Evolutionary conservation across 176 grass and related monocot species (phyloP).

Genomic region (Puya raimondii): DNA sequence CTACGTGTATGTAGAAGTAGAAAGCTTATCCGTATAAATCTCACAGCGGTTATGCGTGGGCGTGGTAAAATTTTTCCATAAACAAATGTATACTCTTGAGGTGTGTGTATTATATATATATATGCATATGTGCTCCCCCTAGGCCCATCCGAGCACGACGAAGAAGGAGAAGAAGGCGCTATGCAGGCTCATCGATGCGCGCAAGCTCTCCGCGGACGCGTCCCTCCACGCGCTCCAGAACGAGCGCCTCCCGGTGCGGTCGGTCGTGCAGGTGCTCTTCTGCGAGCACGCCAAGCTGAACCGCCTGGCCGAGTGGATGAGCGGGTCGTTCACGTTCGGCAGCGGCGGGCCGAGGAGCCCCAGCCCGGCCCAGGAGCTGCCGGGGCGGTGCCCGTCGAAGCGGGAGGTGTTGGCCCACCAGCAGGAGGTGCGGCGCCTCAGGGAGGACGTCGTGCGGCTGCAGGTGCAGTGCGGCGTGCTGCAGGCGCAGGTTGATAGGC

Average conservation of each 20-base stretch:
- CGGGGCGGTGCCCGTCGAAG: slow-evolving; percentile 72
- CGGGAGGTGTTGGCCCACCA: slow-evolving; percentile 70
- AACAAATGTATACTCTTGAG: background rate
- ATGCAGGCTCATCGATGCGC: slow-evolving; percentile 67
- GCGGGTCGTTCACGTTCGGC: slow-evolving; percentile 40
- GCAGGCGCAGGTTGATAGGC: slow-evolving; percentile 69
- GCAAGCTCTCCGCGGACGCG: slow-evolving; percentile 79
- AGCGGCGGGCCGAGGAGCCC: slow-evolving; percentile 30
- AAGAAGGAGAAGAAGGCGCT: slow-evolving; percentile 68
- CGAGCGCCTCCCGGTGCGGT: slow-evolving; percentile 78
- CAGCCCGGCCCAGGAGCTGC: slow-evolving; percentile 30
- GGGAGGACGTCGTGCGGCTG: slow-evolving; percentile 73
- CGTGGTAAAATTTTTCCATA: no score
- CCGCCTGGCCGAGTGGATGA: slow-evolving; percentile 53
- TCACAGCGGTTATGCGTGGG: no score
- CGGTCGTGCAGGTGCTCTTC: slow-evolving; percentile 89
- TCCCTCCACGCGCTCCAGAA: slow-evolving; percentile 83
- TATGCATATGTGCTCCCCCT: background rate
- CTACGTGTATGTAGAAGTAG: no score
- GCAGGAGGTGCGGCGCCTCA: slow-evolving; percentile 73
- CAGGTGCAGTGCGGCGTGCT: slow-evolving; percentile 76
- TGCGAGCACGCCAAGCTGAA: slow-evolving; percentile 90
- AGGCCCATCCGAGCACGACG: slow-evolving; percentile 59
- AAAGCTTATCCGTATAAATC: no score
- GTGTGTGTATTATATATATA: no score